Evolutionary conservation across 73 alveolate species (phyloP).

Genomic region (Strombidium stylifer): DNA sequence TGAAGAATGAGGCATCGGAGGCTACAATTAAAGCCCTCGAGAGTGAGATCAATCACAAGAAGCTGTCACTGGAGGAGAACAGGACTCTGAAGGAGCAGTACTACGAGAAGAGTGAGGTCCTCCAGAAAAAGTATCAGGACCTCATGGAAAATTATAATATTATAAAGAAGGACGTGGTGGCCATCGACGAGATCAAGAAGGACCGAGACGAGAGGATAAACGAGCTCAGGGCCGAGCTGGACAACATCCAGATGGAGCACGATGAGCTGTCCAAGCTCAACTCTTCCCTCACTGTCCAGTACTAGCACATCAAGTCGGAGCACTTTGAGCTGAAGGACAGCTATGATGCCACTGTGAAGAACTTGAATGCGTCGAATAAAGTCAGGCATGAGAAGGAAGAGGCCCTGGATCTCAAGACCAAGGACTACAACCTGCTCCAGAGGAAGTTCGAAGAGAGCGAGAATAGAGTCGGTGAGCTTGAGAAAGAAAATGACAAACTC

Average conservation of each 20-base stretch:
- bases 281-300: conserved; percentile 32
- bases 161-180: conserved; percentile 42
- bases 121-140: conserved; percentile 10
- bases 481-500: conserved; percentile 42
- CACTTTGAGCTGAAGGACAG: conserved; percentile 3
- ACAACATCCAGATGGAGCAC: neutral
- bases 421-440: neutral
- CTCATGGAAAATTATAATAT: conserved; percentile 35
- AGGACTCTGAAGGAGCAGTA: conserved; percentile 8
- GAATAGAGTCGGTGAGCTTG: conserved; percentile 2
- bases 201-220: conserved; percentile 58
- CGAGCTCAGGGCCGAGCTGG: conserved; percentile 30
- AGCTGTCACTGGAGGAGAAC: conserved; percentile 21
- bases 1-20: conserved; percentile 19
- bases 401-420: conserved; percentile 3
- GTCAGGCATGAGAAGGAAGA: conserved; percentile 40
- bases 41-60: conserved; percentile 41
- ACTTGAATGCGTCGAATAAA: conserved; percentile 11
- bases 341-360: conserved; percentile 7
- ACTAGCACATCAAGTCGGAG: conserved; percentile 31
- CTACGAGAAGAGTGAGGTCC: conserved; percentile 22
- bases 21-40: conserved; percentile 29
- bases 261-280: conserved; percentile 22
- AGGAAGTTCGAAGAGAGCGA: conserved; percentile 32
- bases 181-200: conserved; percentile 53